Evolutionary conservation across 108 stramenopile species (phyloP), one percentile per base, ranked within the genome.

Genomic region (Cyclotella baltica): DNA sequence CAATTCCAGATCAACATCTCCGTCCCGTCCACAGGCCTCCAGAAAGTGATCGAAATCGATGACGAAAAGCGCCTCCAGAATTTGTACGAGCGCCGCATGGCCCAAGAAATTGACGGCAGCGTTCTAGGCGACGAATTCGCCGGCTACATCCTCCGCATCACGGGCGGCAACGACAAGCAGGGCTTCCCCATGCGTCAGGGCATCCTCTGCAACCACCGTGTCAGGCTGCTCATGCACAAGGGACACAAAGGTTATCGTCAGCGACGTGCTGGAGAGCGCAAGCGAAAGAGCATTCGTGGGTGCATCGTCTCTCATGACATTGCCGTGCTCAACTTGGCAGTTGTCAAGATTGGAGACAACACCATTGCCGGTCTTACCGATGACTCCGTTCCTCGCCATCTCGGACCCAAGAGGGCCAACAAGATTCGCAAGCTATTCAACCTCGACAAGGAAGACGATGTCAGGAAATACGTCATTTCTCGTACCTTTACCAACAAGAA

Each of bases 141-240:
- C 43, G 99, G 98, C 65, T 99, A 97, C 86, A 85, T 99, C 79
- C 88, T 99, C 83, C 97, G 97, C 73, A 98, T 99, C 83, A 92
- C 96, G 35, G 99, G 99, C 65, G 99, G 99, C 59, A 99, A 98
- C 85, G 99, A 99, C 90, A 99, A 99, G 92, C 98, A 99, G 91
- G 99, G 99, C 48, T 99, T 99, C 91, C 98, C 99, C 84, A 99
- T 99, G 99, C 97, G 97, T 91, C 99, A 99, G 89, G 99, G 99
- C 85, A 94, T 99, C 75, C 89, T 99, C 63, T 92, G 95, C 77
- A 93, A 95, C 90, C 93, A 96, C 81, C 98, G 99, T 76, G 99
- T 99, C 30, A 94, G 98, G 58, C 93, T 99, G 37, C 87, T 99
- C 66, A 90, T 97, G 69, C 76, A 84, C 80, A 95, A 98, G 89